These are phyloP conservation scores for Miamiensis avidus DNA, from an alignment of 169 alveolate species.

Conservation along the genomic window DNA sequence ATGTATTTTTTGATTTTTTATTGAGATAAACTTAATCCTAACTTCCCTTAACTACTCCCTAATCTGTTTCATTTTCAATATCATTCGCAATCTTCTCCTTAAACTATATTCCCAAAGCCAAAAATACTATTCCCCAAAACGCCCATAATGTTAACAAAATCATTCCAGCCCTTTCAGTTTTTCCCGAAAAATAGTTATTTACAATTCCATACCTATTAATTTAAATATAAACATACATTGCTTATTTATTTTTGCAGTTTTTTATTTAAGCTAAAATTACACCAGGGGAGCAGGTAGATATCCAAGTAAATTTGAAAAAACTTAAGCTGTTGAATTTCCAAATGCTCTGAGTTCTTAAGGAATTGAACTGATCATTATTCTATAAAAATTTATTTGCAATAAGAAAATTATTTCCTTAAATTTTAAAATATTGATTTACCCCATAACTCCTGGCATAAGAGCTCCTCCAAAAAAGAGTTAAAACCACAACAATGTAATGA, in stretches of 20 bases:
- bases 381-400: not conserved
- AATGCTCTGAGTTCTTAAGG: constrained; percentile 28
- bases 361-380: constrained; percentile 35
- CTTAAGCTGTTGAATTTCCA: constrained; percentile 29
- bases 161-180: not conserved
- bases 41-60: not conserved
- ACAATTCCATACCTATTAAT: not conserved
- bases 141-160: not conserved
- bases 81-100: not conserved
- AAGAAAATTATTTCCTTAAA: constrained; percentile 4
- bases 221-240: too few species aligned
- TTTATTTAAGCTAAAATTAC: too few species aligned
- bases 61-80: not conserved
- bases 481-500: constrained; percentile 39
- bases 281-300: constrained; percentile 32
- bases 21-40: too few species aligned
- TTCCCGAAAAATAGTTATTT: too few species aligned
- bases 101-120: not conserved
- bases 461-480: constrained; percentile 51
- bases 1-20: too few species aligned
- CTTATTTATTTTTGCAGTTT: too few species aligned
- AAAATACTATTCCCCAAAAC: not conserved
- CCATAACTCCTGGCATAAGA: constrained; percentile 29
- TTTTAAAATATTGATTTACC: not conserved
- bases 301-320: constrained; percentile 32